phyloP scores from a whole-genome alignment of 2,329 filamentous ascomycete species.

The Graphilbum ipis-grandicollis region DNA sequence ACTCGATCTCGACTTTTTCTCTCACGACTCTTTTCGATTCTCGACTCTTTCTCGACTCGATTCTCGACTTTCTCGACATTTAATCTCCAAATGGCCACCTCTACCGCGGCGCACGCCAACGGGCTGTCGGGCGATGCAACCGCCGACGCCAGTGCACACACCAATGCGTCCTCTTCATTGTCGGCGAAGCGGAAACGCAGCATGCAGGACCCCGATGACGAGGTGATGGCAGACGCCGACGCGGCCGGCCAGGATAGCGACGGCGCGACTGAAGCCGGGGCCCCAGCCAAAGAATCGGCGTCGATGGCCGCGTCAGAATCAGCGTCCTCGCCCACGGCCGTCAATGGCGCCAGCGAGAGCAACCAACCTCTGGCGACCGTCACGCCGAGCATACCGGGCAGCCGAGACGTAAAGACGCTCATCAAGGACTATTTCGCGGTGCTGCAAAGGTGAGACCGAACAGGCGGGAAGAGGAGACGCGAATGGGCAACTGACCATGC shows the following conservation, averaged over 20 bases:
- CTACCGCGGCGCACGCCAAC: constrained; percentile 14
- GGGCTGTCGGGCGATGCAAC: constrained; percentile 12
- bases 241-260: not conserved
- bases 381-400: constrained; percentile 7
- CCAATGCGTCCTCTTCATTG: constrained; percentile 12
- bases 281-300: not conserved
- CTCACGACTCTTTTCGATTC: not conserved
- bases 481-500: too few species aligned
- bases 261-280: too few species aligned
- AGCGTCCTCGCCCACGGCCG: not conserved
- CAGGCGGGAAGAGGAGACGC: too few species aligned
- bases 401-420: constrained; percentile 17
- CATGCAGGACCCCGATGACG: constrained; percentile 19
- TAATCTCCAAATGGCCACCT: constrained; percentile 14
- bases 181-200: constrained; percentile 42
- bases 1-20: too few species aligned
- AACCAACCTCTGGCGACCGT: constrained; percentile 11
- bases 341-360: constrained; percentile 13
- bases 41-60: not conserved
- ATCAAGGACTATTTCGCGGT: constrained; percentile 25
- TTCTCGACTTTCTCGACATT: not conserved
- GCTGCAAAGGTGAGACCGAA: constrained; percentile 22
- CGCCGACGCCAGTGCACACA: constrained; percentile 10
- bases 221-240: constrained; percentile 5
- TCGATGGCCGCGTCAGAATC: not conserved